Evolutionary conservation across 2,329 filamentous ascomycete species (phyloP).

Genomic region (Penicillium sp.): DNA sequence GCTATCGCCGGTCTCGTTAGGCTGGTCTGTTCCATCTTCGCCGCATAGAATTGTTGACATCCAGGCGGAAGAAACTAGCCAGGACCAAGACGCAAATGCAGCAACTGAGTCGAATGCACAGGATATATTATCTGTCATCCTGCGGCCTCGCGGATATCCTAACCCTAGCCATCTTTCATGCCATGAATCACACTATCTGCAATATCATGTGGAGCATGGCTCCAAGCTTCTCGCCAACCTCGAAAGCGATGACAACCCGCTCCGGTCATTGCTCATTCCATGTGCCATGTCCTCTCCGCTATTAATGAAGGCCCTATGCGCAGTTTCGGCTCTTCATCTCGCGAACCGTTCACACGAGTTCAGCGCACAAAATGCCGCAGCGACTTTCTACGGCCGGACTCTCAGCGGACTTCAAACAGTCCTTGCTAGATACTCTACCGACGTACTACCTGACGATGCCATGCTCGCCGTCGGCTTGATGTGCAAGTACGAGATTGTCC

Average conservation of each 20-base stretch:
- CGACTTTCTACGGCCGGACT: slow-evolving; percentile 33
- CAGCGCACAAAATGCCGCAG: slow-evolving; percentile 28
- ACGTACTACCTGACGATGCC: slow-evolving; percentile 27
- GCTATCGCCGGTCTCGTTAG: slow-evolving; percentile 8
- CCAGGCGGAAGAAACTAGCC: background rate
- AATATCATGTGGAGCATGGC: slow-evolving; percentile 36
- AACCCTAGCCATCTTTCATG: slow-evolving; percentile 25
- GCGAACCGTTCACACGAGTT: slow-evolving; percentile 28
- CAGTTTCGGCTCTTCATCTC: slow-evolving; percentile 37
- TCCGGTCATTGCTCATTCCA: slow-evolving; percentile 35
- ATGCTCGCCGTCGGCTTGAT: slow-evolving; percentile 35
- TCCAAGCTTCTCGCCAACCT: slow-evolving; percentile 36
- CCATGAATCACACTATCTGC: slow-evolving; percentile 35
- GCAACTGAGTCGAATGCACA: background rate
- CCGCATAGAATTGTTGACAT: slow-evolving; percentile 3
- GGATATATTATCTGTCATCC: slow-evolving; percentile 8
- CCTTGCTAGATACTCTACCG: slow-evolving; percentile 17
- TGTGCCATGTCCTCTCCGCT: slow-evolving; percentile 36
- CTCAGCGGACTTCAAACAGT: slow-evolving; percentile 31
- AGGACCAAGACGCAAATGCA: background rate
- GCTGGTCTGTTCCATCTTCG: slow-evolving; percentile 7
- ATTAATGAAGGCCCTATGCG: slow-evolving; percentile 36
- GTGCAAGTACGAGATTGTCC: slow-evolving; percentile 39
- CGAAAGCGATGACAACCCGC: slow-evolving; percentile 35
- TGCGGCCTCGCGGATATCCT: slow-evolving; percentile 16